Evolutionary conservation across 192 early-diverging fungal genomes (phyloP), one percentile per base, ranked within the genome.

Genomic region (Dimargaris xerosporica): DNA sequence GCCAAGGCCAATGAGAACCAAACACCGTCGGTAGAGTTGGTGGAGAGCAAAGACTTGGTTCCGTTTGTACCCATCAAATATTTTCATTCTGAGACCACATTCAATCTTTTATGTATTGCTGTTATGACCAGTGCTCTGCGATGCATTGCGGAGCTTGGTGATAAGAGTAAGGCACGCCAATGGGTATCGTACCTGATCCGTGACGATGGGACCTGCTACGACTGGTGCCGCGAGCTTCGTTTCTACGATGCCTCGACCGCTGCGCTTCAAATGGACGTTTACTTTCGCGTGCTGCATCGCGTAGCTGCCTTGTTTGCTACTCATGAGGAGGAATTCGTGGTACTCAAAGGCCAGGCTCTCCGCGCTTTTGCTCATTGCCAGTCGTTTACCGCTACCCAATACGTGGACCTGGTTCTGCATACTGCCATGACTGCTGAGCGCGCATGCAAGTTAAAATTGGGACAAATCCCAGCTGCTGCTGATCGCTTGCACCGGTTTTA

Each of bases 211-310:
- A 60, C 58, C 15, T 60, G 58, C 26, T 43, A 60, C 16, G 58
- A 43, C 26, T 60, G 58, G 58, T 60, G 58, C 41, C 31, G n/a
- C 12, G 12, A 44, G 11, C 58, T 60, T 9, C 31, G 17, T 17
- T 34, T 21, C 11, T 10, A 30, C 39, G n/a, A 41, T 23, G 17
- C 58, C 39, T 17, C 19, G 12, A 44, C 42, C 5, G 58, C 58
- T 3, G 16, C 16, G 5, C 12, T 21, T 23, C 58, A 60, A 19
- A 6, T 60, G 21, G 58, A 60, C 21, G 26, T 26, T 41, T 60
- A 60, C n/a, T 60, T 60, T 43, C 58, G 58, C 16, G n/a, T 60
- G 16, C 58, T 60, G 34, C 58, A 60, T 39, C 16, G 26, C 4
- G 12, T 28, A 10, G 58, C 58, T 19, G 43, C 41, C 26, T 34